A percentile compares a stretch with the other conserved stretches of the same genome.
Evolutionary conservation across 306 rosid species (phyloP).

Genomic region (Acacia acuminata): DNA sequence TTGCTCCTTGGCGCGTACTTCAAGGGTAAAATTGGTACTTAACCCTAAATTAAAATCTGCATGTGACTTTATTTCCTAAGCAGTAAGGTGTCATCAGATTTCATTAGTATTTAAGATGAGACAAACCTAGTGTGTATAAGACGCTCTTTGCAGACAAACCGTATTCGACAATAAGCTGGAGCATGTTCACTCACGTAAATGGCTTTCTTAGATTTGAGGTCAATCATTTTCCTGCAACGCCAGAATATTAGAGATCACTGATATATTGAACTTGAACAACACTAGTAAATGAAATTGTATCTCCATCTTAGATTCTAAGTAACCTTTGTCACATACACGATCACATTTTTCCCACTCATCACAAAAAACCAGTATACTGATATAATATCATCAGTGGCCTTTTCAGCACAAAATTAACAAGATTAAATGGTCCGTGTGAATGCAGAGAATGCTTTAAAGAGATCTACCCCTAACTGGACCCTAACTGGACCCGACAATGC

Average conservation of each 20-base stretch:
- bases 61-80: neutral
- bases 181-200: constrained; percentile 69
- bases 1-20: no score
- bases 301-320: neutral
- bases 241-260: constrained; percentile 25
- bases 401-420: neutral
- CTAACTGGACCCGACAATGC: no score
- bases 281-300: neutral
- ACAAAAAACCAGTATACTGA: neutral
- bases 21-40: no score
- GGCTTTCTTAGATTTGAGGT: constrained; percentile 86
- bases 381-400: neutral
- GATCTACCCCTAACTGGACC: no score
- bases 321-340: neutral
- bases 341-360: constrained; percentile 25
- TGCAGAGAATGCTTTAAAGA: no score
- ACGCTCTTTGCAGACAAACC: constrained; percentile 79
- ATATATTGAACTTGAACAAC: constrained; percentile 21
- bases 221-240: constrained; percentile 74
- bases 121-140: constrained; percentile 70
- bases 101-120: constrained; percentile 5
- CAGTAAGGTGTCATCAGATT: neutral
- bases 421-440: no score
- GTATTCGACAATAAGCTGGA: constrained; percentile 65
- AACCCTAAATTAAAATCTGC: no score